phyloP scores from a whole-genome alignment of 371 early-diverging fungal species.

The Mucor plumbeus region DNA sequence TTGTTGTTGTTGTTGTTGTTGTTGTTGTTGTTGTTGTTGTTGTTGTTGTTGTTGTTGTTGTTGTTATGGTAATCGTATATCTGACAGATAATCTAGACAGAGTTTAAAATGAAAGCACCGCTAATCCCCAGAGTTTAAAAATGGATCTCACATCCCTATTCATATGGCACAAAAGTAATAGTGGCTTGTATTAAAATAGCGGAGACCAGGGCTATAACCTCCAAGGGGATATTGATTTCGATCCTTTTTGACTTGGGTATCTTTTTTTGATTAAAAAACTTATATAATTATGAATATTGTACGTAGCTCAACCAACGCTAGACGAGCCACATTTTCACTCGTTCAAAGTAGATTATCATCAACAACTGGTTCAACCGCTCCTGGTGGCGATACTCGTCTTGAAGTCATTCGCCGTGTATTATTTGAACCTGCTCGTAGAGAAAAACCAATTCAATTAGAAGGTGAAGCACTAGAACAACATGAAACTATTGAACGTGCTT shows the following conservation, averaged over 20 bases:
- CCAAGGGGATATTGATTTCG: slow-evolving; percentile 6
- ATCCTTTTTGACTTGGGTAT: slow-evolving; percentile 7
- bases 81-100: not conserved
- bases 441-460: slow-evolving; percentile 36
- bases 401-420: slow-evolving; percentile 77
- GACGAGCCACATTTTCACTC: slow-evolving; percentile 15
- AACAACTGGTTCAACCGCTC: slow-evolving; percentile 9
- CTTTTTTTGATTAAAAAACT: not conserved
- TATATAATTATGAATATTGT: slow-evolving; percentile 19
- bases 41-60: no score
- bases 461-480: slow-evolving; percentile 67
- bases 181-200: not conserved
- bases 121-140: not conserved
- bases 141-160: not conserved
- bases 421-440: slow-evolving; percentile 66
- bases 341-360: slow-evolving; percentile 17
- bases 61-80: not conserved
- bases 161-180: not conserved
- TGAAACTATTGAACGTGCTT: slow-evolving; percentile 79
- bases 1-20: no score
- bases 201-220: slow-evolving; percentile 8
- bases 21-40: no score
- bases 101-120: not conserved
- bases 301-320: slow-evolving; percentile 13
- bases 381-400: slow-evolving; percentile 65